Conservation (phyloP, 805 yeast species). For the Nakazawaea laoshanensis region DNA sequence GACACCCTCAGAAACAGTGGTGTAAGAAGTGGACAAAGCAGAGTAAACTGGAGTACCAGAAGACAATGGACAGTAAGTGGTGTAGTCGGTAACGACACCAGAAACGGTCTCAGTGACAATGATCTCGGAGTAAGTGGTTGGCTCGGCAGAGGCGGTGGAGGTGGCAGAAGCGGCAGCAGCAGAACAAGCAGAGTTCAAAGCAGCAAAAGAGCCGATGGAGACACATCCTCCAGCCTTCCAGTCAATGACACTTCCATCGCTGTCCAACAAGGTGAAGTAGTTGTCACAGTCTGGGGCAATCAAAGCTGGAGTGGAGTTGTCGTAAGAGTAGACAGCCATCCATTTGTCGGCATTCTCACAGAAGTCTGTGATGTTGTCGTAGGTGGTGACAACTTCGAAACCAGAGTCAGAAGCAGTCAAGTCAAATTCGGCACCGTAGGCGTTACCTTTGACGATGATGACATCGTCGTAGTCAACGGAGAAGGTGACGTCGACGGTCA, state of each 20-base stretch:
- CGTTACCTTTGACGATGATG: conserved; percentile 9
- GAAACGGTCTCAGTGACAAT: conserved; percentile 10
- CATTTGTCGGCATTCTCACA: conserved; percentile 9
- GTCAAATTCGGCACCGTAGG: conserved; percentile 5
- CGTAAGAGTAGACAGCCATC: conserved; percentile 10
- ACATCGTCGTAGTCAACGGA: conserved; percentile 10
- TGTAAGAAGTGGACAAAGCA: conserved; percentile 9
- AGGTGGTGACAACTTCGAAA: conserved; percentile 6
- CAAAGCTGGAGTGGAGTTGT: conserved; percentile 10
- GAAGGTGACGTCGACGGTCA: conserved; percentile 4
- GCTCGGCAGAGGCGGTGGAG: conserved; percentile 12
- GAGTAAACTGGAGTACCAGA: conserved; percentile 8
- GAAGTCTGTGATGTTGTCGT: conserved; percentile 6
- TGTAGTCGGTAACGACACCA: conserved; percentile 14
- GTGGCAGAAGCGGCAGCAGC: conserved; percentile 2
- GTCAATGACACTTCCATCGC: conserved; percentile 5
- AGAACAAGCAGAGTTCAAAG: conserved; percentile 3
- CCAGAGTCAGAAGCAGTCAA: conserved; percentile 8
- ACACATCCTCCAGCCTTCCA: conserved; percentile 11
- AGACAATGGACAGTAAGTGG: conserved; percentile 16
- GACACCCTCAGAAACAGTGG: conserved; percentile 8
- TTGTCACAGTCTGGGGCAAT: conserved; percentile 11
- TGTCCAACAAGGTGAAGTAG: conserved; percentile 9
- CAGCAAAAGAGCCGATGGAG: conserved; percentile 10
- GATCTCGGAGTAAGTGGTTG: conserved; percentile 11